A percentile compares a stretch with the other conserved stretches of the same genome.
Evolutionary conservation across 768 basidiomycete species (phyloP).

Genomic region (Tulasnella sp.): DNA sequence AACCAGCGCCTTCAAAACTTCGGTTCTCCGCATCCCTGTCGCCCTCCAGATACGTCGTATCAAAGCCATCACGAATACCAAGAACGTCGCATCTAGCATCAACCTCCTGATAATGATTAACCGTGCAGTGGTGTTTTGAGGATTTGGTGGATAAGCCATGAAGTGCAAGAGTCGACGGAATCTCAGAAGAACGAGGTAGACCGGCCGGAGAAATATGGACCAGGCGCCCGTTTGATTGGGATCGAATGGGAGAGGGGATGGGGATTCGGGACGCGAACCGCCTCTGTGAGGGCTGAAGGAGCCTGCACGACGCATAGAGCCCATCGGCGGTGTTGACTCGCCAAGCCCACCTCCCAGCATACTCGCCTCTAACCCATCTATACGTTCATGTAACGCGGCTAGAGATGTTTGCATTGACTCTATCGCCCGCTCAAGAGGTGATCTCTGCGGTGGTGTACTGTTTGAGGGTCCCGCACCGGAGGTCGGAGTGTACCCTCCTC

Average conservation of each 20-base stretch:
- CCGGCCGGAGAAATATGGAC: constrained; percentile 58
- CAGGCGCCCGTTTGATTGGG: constrained; percentile 78
- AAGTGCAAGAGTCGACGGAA: constrained; percentile 46
- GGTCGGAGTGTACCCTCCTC: too few relatives aligned
- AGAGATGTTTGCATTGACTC: constrained; percentile 74
- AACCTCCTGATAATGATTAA: constrained; percentile 56
- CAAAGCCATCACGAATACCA: constrained; percentile 51
- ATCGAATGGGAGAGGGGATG: constrained; percentile 39
- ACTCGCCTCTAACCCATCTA: constrained; percentile 42
- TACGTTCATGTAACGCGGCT: constrained; percentile 68
- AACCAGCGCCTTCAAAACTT: constrained; percentile 53
- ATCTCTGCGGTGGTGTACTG: constrained; percentile 2
- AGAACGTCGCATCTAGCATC: constrained; percentile 68
- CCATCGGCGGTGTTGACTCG: neutral
- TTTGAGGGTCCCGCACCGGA: too few relatives aligned
- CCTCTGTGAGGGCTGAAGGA: constrained; percentile 8
- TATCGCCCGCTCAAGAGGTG: constrained; percentile 60
- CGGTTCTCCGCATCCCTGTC: constrained; percentile 57
- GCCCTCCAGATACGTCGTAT: constrained; percentile 52
- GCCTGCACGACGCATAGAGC: neutral
- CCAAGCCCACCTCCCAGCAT: neutral
- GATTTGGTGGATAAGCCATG: constrained; percentile 33
- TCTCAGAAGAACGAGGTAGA: constrained; percentile 40
- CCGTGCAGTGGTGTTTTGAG: constrained; percentile 3
- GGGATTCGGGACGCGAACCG: neutral